Percentiles rank a stretch among this genome's conserved stretches.
Evolutionary conservation across 345 rosid genomes (phyloP).

Genomic region (Melastoma malabathricum): DNA sequence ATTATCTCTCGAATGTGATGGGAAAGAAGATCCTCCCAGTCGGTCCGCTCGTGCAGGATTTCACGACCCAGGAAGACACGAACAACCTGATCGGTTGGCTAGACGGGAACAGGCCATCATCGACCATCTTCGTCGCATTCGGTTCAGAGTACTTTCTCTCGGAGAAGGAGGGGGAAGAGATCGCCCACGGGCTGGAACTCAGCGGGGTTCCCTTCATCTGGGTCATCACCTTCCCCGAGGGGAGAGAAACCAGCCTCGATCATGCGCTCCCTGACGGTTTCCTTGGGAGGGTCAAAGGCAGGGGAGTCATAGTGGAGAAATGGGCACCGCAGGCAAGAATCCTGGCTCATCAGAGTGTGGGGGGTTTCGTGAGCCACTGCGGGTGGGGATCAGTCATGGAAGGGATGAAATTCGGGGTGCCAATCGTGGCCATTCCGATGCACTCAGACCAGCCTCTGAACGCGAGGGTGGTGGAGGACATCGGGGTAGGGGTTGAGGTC

Average conservation of each 20-base stretch:
- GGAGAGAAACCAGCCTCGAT: conserved; percentile 4
- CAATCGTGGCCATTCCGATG: conserved; percentile 17
- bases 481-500: conserved; percentile 12
- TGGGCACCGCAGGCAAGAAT: conserved; percentile 29
- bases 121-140: conserved; percentile 21
- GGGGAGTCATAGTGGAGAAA: conserved; percentile 14
- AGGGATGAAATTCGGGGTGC: conserved; percentile 16
- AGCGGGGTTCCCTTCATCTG: conserved; percentile 22
- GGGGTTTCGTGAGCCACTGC: conserved; percentile 23
- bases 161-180: conserved; percentile 16
- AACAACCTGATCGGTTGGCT: conserved; percentile 18
- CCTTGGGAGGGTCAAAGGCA: conserved; percentile 12
- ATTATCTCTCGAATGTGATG: conserved; percentile 8
- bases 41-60: conserved; percentile 21
- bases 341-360: conserved; percentile 10
- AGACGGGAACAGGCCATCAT: conserved; percentile 8
- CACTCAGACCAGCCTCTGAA: conserved; percentile 16
- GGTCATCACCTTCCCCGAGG: conserved; percentile 15
- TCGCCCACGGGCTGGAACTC: conserved; percentile 22
- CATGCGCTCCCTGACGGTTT: conserved; percentile 19
- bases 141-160: conserved; percentile 24
- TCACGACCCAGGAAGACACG: not conserved
- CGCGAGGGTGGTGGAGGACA: conserved; percentile 7
- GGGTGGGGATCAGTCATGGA: conserved; percentile 25
- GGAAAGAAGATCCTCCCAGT: conserved; percentile 19